Evolutionary conservation across 2,329 filamentous ascomycete genomes (phyloP).

Genomic region (Colletotrichum liriopes): DNA sequence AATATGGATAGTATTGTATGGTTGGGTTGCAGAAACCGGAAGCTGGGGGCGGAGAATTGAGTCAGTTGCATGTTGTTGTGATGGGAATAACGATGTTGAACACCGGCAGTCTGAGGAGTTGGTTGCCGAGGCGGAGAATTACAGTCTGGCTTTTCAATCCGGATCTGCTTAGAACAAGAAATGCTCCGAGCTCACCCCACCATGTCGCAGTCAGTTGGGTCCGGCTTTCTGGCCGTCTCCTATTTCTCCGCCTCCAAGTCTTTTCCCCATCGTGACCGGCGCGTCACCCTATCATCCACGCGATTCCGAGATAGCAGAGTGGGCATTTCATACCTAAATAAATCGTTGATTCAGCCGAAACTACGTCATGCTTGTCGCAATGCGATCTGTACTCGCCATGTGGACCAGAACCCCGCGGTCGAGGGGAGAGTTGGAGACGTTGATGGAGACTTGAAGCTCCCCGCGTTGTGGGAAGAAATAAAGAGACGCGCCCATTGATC

Average conservation of each 20-base stretch:
- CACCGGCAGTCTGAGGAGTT: background rate
- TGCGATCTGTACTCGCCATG: constrained; percentile 5
- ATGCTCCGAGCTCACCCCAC: constrained; percentile 1
- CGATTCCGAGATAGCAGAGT: constrained; percentile 17
- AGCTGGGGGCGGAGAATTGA: constrained; percentile 35
- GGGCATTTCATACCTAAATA: background rate
- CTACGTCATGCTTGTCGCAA: constrained; percentile 29
- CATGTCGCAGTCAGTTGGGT: background rate
- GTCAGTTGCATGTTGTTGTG: constrained; percentile 32
- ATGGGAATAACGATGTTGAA: background rate
- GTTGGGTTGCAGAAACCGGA: background rate
- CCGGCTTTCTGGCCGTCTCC: background rate
- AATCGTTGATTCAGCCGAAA: background rate
- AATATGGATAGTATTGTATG: constrained; percentile 6
- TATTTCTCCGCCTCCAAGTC: constrained; percentile 36
- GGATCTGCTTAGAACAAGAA: background rate
- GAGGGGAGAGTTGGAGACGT: background rate
- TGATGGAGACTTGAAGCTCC: constrained; percentile 16
- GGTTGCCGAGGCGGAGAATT: constrained; percentile 27
- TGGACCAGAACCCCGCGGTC: constrained; percentile 33
- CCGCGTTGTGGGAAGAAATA: constrained; percentile 16
- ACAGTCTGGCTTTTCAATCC: background rate
- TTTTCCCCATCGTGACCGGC: constrained; percentile 13
- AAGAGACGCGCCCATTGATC: constrained; percentile 11
- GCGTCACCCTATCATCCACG: constrained; percentile 16